Conservation (phyloP, 2,329 filamentous ascomycete genomes). For the Talaromyces sp. region DNA sequence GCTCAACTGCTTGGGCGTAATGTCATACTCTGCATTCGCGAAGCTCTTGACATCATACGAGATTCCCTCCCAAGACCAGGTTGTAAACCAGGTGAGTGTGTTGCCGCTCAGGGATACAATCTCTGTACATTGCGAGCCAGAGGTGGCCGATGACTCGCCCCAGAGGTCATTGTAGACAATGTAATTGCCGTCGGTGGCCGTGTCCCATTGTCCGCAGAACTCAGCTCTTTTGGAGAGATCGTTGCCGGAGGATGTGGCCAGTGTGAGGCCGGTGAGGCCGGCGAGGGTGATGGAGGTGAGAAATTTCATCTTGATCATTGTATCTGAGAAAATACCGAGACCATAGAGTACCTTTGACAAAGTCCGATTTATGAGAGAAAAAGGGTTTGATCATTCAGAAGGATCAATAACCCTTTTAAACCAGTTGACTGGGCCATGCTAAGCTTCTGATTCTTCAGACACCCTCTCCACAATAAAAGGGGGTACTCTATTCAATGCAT, state of each 20-base stretch:
- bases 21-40: conserved; percentile 42
- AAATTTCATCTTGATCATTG: conserved; percentile 4
- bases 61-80: conserved; percentile 45
- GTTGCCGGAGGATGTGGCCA: conserved; percentile 21
- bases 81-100: conserved; percentile 43
- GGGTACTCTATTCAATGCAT: conserved; percentile 3
- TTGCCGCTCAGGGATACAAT: conserved; percentile 35
- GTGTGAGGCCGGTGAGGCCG: neutral
- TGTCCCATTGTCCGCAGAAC: conserved; percentile 42
- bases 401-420: neutral
- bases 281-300: conserved; percentile 1
- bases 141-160: conserved; percentile 38
- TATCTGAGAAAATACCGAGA: neutral
- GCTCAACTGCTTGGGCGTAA: conserved; percentile 33
- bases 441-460: neutral
- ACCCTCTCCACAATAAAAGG: neutral
- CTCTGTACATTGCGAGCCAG: conserved; percentile 44
- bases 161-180: conserved; percentile 55
- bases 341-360: neutral
- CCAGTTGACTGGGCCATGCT: neutral
- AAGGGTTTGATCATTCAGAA: neutral
- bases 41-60: conserved; percentile 46
- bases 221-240: conserved; percentile 26
- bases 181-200: conserved; percentile 39
- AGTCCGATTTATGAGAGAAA: neutral